Percentiles rank a stretch among this genome's conserved stretches.
Evolutionary conservation across 495 filamentous ascomycete species (phyloP).

Genomic region (Daldinia grandis): DNA sequence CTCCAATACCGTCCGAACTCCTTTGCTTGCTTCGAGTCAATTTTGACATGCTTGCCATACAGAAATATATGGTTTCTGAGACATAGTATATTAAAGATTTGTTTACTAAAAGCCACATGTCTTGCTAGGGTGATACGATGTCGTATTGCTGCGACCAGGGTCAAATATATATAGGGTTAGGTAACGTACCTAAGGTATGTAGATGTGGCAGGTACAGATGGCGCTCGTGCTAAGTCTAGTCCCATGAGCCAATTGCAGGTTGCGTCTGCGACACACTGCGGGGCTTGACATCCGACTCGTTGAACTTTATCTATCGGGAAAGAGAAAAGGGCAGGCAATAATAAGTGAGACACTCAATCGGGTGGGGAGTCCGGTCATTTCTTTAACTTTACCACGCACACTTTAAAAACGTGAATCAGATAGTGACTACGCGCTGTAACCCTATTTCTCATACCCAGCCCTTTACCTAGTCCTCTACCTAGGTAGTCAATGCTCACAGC

Average conservation of each 20-base stretch:
- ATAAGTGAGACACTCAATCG: not conserved
- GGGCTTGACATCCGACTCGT: conserved; percentile 30
- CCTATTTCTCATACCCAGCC: conserved; percentile 6
- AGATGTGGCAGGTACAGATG: too few species aligned
- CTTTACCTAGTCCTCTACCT: not conserved
- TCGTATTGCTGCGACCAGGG: conserved; percentile 10
- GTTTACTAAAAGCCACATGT: not conserved
- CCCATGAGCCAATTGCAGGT: conserved; percentile 18
- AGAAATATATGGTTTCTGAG: too few species aligned
- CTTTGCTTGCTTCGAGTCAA: too few species aligned
- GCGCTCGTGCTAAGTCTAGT: not conserved
- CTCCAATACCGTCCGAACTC: too few species aligned
- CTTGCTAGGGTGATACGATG: conserved; percentile 7
- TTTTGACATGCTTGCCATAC: too few species aligned
- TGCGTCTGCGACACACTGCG: conserved; percentile 23
- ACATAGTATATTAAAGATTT: not conserved
- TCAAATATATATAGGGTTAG: not conserved
- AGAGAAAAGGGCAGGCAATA: not conserved
- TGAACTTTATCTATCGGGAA: conserved; percentile 15
- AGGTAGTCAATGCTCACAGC: not conserved
- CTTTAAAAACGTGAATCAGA: conserved; percentile 12
- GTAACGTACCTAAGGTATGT: too few species aligned
- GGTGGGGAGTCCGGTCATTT: conserved; percentile 6
- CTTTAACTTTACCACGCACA: conserved; percentile 2
- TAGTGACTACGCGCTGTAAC: conserved; percentile 29